Conservation (phyloP, 306 rosid species). For the Prinsepia uniflora region DNA sequence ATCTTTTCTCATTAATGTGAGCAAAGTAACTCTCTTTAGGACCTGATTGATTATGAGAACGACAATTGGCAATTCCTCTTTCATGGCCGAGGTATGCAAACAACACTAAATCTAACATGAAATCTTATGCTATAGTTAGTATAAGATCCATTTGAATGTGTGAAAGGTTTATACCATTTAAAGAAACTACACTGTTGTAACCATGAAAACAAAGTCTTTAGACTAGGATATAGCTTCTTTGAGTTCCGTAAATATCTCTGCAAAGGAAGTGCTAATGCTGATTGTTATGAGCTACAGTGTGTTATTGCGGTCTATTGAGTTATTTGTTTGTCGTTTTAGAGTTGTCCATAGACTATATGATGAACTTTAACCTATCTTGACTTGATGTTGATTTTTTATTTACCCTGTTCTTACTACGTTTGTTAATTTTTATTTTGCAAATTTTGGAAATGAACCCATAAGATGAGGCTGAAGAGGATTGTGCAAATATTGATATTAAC, state of each 20-base stretch:
- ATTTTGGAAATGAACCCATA: constrained; percentile 96
- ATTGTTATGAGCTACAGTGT: neutral
- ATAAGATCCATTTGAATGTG: no score
- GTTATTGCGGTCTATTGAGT: neutral
- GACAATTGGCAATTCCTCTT: neutral
- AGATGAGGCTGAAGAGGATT: no score
- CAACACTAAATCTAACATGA: neutral
- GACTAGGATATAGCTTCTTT: neutral
- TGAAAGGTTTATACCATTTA: no score
- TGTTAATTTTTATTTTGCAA: constrained; percentile 28
- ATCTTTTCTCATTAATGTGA: neutral
- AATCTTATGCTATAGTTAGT: neutral
- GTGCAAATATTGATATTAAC: no score
- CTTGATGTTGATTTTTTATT: neutral
- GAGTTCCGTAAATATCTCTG: neutral
- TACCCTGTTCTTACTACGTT: neutral
- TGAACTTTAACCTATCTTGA: neutral
- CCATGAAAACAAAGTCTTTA: no score
- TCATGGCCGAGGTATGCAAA: no score
- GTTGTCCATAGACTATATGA: neutral
- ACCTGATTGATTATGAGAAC: neutral
- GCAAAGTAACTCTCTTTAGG: neutral
- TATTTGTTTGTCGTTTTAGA: neutral
- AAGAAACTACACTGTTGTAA: no score
- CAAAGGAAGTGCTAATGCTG: neutral